phyloP scores from a whole-genome alignment of 179 eudicot genomes.

The Beta macrorhiza region DNA sequence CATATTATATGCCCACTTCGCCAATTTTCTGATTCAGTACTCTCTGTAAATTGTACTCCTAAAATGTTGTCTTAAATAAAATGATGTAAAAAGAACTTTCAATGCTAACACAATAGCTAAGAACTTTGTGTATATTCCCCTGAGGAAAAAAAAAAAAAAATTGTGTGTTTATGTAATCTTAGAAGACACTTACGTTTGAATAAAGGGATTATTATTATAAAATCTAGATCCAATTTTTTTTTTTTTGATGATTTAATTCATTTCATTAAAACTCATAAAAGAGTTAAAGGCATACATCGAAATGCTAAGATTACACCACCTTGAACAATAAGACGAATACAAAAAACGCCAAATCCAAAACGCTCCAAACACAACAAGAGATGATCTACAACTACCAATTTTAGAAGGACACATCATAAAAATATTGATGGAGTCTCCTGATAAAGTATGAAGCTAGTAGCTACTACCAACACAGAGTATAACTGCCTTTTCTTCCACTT shows the following conservation, averaged over 20 bases:
- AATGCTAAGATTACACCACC: too few species aligned
- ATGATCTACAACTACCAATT: neutral
- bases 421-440: conserved; percentile 4
- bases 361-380: too few species aligned
- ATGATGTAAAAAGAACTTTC: too few species aligned
- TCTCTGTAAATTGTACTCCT: neutral
- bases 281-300: too few species aligned
- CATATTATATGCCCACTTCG: neutral
- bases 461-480: neutral
- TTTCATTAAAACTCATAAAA: too few species aligned
- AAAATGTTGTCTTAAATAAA: too few species aligned
- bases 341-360: too few species aligned
- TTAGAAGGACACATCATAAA: conserved; percentile 10
- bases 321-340: too few species aligned
- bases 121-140: too few species aligned
- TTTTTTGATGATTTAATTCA: too few species aligned
- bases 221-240: neutral
- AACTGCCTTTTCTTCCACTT: neutral
- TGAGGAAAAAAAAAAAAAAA: too few species aligned
- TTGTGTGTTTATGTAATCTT: neutral
- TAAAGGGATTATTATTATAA: neutral
- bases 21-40: neutral
- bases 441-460: conserved; percentile 5
- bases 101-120: too few species aligned
- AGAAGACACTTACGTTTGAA: neutral